Conservation (phyloP, 768 basidiomycete genomes). For the Macrocybe gigantea region DNA sequence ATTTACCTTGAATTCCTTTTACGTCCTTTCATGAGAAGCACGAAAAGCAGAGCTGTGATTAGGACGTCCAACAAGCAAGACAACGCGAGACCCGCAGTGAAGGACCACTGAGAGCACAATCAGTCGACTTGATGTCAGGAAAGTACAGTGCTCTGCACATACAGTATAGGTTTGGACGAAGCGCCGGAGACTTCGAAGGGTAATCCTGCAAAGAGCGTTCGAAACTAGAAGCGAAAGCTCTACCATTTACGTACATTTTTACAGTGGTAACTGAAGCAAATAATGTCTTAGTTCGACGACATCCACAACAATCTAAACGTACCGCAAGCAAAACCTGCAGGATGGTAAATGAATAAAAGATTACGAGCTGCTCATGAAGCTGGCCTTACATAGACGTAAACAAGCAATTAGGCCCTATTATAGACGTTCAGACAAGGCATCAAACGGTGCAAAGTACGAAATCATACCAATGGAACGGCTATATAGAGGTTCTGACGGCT, state of each 20-base stretch:
- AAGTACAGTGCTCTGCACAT: background rate
- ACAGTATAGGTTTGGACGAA: slow-evolving; percentile 11
- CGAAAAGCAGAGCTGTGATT: slow-evolving; percentile 39
- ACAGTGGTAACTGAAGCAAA: slow-evolving; percentile 7
- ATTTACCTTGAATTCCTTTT: slow-evolving; percentile 24
- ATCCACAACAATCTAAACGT: slow-evolving; percentile 3
- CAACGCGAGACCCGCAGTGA: slow-evolving; percentile 44
- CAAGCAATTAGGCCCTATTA: slow-evolving; percentile 21
- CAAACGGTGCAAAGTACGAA: background rate
- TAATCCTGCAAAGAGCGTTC: slow-evolving; percentile 5
- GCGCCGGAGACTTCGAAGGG: slow-evolving; percentile 5
- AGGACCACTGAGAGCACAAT: slow-evolving; percentile 32
- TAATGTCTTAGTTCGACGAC: background rate
- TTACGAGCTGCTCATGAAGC: background rate
- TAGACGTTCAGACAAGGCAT: background rate
- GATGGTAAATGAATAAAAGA: background rate
- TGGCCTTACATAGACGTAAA: slow-evolving; percentile 21
- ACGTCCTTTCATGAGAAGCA: slow-evolving; percentile 33
- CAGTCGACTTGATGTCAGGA: background rate
- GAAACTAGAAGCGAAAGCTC: background rate
- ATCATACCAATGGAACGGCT: slow-evolving; percentile 25
- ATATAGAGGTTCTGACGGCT: slow-evolving; percentile 28
- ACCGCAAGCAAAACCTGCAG: slow-evolving; percentile 20
- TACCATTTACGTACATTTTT: slow-evolving; percentile 8
- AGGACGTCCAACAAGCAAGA: slow-evolving; percentile 45